Percentiles rank a stretch among this genome's conserved stretches.
Evolutionary conservation across 2,329 filamentous ascomycete species (phyloP).

Genomic region (Metarhizium brunneum): DNA sequence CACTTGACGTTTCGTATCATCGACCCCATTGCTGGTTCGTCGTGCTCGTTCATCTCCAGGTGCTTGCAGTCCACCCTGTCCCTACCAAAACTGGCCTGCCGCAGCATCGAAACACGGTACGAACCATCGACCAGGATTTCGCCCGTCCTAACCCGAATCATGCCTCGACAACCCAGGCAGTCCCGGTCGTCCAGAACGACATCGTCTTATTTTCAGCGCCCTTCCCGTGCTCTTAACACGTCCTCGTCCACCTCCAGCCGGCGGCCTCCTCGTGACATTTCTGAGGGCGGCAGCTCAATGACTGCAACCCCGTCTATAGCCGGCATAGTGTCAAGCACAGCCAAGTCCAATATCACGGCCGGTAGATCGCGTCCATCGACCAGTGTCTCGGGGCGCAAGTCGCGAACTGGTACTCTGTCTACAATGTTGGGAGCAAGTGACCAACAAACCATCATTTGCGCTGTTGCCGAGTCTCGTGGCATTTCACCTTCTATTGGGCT

Average conservation of each 20-base stretch:
- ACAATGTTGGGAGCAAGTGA: conserved; percentile 37
- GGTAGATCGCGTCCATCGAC: conserved; percentile 16
- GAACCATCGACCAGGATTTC: background rate
- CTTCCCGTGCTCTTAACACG: background rate
- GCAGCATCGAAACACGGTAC: background rate
- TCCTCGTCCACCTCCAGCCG: background rate
- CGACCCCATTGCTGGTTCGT: too few species aligned
- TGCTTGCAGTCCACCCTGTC: too few species aligned
- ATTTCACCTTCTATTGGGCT: conserved; percentile 77
- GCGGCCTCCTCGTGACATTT: background rate
- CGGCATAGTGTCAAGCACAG: conserved; percentile 9
- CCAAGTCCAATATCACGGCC: background rate
- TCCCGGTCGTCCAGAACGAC: background rate
- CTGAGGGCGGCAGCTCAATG: background rate
- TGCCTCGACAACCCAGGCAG: background rate
- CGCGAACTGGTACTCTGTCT: conserved; percentile 26
- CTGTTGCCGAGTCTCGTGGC: conserved; percentile 78
- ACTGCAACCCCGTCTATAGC: conserved; percentile 9
- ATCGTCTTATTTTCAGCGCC: background rate
- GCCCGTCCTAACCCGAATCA: background rate
- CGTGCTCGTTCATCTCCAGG: too few species aligned
- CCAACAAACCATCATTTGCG: conserved; percentile 72
- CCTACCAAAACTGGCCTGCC: too few species aligned
- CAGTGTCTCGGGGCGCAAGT: conserved; percentile 36
- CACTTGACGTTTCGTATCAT: too few species aligned